These are phyloP conservation scores for Pascua guehoae DNA, from an alignment of 1,284 basidiomycete genomes.

Conservation along the genomic window DNA sequence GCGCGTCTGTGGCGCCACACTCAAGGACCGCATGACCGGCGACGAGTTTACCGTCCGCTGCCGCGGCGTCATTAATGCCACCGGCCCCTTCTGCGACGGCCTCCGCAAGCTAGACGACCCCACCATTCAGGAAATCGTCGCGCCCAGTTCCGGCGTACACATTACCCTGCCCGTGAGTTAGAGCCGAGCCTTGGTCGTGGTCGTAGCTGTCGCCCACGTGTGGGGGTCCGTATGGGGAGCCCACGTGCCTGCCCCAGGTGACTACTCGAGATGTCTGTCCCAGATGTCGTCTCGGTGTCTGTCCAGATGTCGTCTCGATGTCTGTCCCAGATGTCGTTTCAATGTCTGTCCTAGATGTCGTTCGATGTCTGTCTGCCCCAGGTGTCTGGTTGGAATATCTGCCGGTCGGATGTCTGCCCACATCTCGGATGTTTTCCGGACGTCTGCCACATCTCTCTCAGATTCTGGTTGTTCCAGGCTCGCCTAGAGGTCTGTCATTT, in stretches of 20 bases:
- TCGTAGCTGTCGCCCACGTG: background rate
- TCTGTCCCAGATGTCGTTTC: background rate
- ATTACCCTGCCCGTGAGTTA: constrained; percentile 73
- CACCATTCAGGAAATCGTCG: constrained; percentile 77
- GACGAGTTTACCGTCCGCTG: constrained; percentile 78
- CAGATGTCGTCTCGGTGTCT: background rate
- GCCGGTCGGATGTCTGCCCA: too few species aligned
- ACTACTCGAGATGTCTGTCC: background rate
- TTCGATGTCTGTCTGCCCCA: background rate
- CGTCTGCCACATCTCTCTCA: too few species aligned
- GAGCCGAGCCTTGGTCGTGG: too few species aligned
- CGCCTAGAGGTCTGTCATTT: too few species aligned
- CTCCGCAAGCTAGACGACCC: constrained; percentile 84
- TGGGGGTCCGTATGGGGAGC: too few species aligned
- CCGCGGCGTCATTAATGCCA: constrained; percentile 94
- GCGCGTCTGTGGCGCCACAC: constrained; percentile 69
- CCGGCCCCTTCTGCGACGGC: constrained; percentile 88
- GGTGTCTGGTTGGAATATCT: too few species aligned
- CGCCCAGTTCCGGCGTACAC: constrained; percentile 88
- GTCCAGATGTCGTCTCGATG: too few species aligned
- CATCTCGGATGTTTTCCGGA: too few species aligned
- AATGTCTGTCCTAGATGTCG: too few species aligned
- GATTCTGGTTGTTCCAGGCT: too few species aligned
- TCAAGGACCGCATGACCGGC: constrained; percentile 73
- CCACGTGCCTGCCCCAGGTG: too few species aligned